Evolutionary conservation across 2,329 filamentous ascomycete species (phyloP).

Genomic region (Nigrospora osmanthi): DNA sequence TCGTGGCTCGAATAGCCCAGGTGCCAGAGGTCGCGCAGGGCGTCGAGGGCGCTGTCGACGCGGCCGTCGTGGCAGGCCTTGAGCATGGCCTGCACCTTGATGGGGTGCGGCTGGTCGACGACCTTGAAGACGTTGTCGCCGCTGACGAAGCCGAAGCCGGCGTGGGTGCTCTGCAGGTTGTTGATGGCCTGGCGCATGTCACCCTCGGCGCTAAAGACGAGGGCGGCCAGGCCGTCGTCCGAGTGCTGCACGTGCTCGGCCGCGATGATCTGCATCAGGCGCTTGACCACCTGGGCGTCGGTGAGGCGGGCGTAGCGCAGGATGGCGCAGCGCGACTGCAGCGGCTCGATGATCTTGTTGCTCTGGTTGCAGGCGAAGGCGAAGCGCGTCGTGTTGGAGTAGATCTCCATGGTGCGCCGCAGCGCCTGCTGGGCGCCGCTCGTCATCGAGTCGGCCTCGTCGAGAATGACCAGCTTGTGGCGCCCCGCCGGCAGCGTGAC

Average conservation of each 20-base stretch:
- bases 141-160: conserved; percentile 94
- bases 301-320: conserved; percentile 88
- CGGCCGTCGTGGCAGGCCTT: conserved; percentile 93
- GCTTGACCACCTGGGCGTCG: conserved; percentile 85
- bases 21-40: conserved; percentile 84
- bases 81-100: conserved; percentile 98
- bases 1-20: conserved; percentile 98
- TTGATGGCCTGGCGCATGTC: conserved; percentile 99
- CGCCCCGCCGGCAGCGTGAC: conserved; percentile 85
- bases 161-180: conserved; percentile 87
- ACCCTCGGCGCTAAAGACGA: conserved; percentile 94
- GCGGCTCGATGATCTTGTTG: conserved; percentile 99
- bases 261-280: conserved; percentile 85
- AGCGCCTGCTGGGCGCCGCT: conserved; percentile 92
- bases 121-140: conserved; percentile 98
- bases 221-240: conserved; percentile 89
- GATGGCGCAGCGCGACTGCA: conserved; percentile 94
- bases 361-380: conserved; percentile 98
- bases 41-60: conserved; percentile 79
- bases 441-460: conserved; percentile 98
- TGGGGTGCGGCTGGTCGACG: conserved; percentile 92
- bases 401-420: conserved; percentile 96
- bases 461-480: conserved; percentile 94
- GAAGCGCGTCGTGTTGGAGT: conserved; percentile 91
- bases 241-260: conserved; percentile 85